phyloP scores from a whole-genome alignment of 441 rosid genomes.

The Populus hybrid region DNA sequence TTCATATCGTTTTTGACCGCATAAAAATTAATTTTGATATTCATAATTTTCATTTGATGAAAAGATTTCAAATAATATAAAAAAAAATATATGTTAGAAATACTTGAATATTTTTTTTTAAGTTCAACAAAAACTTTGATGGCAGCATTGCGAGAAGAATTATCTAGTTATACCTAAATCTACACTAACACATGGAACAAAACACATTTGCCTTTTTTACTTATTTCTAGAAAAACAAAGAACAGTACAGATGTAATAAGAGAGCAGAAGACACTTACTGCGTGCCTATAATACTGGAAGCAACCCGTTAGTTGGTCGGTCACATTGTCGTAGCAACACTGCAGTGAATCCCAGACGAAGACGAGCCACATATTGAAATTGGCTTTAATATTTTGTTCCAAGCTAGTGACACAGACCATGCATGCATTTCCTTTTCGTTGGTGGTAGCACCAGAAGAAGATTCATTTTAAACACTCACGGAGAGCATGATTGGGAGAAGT shows the following conservation, averaged over 20 bases:
- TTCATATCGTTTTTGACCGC: fast-evolving
- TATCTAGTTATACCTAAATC: neutral
- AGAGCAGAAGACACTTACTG: too few species aligned
- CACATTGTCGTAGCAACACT: too few species aligned
- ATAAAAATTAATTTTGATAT: too few species aligned
- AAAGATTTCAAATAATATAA: too few species aligned
- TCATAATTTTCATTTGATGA: too few species aligned
- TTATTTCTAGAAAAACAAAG: neutral
- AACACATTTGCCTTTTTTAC: neutral
- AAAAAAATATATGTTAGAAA: too few species aligned
- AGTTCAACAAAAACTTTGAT: too few species aligned
- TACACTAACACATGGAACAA: neutral
- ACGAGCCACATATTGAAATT: neutral
- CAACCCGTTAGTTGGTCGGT: too few species aligned
- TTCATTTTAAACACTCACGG: neutral
- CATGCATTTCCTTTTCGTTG: neutral
- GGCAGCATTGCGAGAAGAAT: too few species aligned
- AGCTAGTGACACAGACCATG: neutral
- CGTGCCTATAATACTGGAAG: too few species aligned
- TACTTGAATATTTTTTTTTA: too few species aligned
- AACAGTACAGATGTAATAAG: too few species aligned
- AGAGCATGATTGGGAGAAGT: neutral
- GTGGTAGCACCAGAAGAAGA: neutral
- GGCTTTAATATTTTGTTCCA: neutral
- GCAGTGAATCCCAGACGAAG: neutral